Evolutionary conservation across 177 flowering plant genomes (phyloP).

Genomic region (Vitis hybrid): DNA sequence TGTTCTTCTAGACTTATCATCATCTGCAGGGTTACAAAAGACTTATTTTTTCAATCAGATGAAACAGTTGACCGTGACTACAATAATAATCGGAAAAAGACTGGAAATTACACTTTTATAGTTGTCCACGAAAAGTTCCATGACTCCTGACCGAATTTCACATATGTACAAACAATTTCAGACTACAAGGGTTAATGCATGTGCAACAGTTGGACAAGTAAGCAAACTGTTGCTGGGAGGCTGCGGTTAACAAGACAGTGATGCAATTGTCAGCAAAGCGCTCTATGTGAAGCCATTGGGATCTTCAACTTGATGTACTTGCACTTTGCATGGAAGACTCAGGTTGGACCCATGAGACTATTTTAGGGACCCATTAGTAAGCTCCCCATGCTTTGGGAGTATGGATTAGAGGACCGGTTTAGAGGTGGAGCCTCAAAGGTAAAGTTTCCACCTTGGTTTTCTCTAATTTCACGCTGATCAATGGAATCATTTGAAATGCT

Average conservation of each 20-base stretch:
- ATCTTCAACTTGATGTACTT: too few species aligned
- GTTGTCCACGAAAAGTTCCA: neutral
- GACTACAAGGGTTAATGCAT: neutral
- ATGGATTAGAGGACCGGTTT: slow-evolving; percentile 10
- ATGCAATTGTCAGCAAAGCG: neutral
- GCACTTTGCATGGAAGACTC: neutral
- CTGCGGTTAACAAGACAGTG: neutral
- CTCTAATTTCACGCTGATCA: neutral
- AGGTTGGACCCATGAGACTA: neutral
- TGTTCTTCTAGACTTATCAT: too few species aligned
- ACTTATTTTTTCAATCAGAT: too few species aligned
- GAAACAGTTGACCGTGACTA: too few species aligned
- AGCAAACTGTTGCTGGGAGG: neutral
- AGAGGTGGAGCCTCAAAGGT: slow-evolving; percentile 1
- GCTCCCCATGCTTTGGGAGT: slow-evolving; percentile 8
- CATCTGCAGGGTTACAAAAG: too few species aligned
- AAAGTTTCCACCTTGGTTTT: slow-evolving; percentile 5
- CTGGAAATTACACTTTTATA: neutral
- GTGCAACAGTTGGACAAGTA: neutral
- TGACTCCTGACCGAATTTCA: neutral
- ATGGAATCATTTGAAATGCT: neutral
- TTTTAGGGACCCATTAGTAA: slow-evolving; percentile 9
- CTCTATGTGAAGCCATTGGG: too few species aligned
- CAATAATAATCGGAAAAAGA: too few species aligned
- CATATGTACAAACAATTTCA: neutral